These are phyloP conservation scores for Paraphaeosphaeria minitans DNA, from an alignment of 2,329 filamentous ascomycete genomes.

Conservation along the genomic window DNA sequence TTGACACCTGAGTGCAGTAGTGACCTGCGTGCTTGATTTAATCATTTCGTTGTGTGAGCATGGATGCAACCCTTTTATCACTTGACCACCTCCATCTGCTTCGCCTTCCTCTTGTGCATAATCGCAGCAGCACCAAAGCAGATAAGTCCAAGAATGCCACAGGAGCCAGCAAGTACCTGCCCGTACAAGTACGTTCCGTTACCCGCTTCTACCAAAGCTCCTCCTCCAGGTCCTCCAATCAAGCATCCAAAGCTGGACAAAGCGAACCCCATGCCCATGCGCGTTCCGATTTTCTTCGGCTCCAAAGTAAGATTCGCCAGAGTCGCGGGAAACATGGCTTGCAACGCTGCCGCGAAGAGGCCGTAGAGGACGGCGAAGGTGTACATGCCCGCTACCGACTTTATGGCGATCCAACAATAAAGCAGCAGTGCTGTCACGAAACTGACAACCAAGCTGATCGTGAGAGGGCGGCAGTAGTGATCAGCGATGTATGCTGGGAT, in stretches of 20 bases:
- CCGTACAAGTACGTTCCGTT: slow-evolving; percentile 1
- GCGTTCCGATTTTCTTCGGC: not conserved
- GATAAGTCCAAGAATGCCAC: slow-evolving; percentile 1
- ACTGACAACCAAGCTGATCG: slow-evolving; percentile 47
- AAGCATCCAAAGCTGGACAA: slow-evolving; percentile 5
- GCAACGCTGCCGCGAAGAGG: slow-evolving; percentile 51
- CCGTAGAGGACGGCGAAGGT: slow-evolving; percentile 54
- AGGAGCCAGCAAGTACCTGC: slow-evolving; percentile 1
- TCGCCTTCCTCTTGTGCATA: slow-evolving; percentile 1
- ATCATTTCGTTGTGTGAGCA: too few relatives aligned
- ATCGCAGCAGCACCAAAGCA: not conserved
- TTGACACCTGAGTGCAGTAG: too few relatives aligned
- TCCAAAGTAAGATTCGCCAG: not conserved
- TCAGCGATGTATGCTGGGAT: slow-evolving; percentile 54
- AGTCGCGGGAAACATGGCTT: slow-evolving; percentile 3
- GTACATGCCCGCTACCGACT: slow-evolving; percentile 46
- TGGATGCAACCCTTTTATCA: not conserved
- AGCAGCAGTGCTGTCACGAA: slow-evolving; percentile 50
- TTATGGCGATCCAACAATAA: slow-evolving; percentile 51
- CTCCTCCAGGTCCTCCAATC: slow-evolving; percentile 3
- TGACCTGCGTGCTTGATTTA: too few relatives aligned
- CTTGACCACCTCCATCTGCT: not conserved
- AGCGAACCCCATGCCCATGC: slow-evolving; percentile 2
- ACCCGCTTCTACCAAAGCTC: slow-evolving; percentile 1
- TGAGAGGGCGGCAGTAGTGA: slow-evolving; percentile 48